Evolutionary conservation across 345 rosid species (phyloP).

Genomic region (Eucalyptus erythrocorys): DNA sequence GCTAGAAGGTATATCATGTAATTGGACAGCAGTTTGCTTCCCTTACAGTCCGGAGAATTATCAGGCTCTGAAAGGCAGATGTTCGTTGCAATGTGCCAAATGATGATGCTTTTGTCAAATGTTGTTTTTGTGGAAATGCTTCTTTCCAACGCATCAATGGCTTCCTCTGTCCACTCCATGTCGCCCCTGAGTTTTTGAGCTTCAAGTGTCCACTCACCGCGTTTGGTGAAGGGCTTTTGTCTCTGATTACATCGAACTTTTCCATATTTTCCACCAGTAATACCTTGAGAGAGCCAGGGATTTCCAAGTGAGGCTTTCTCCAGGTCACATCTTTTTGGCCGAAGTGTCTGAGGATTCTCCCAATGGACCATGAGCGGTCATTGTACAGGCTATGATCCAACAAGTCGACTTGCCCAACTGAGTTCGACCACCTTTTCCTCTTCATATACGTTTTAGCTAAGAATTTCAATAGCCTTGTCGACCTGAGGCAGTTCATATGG

Average conservation of each 20-base stretch:
- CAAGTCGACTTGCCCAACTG: neutral
- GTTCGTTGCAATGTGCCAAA: neutral
- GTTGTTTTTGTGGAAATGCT: neutral
- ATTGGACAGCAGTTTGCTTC: neutral
- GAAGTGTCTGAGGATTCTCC: neutral
- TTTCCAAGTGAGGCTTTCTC: neutral
- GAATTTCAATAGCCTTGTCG: neutral
- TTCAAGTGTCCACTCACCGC: neutral
- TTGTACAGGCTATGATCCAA: neutral
- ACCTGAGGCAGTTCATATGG: neutral
- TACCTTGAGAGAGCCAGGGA: neutral
- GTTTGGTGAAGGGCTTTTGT: neutral
- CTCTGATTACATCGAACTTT: neutral
- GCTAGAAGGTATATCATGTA: neutral
- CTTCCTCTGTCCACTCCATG: neutral
- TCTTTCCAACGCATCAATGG: neutral
- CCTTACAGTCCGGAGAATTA: neutral
- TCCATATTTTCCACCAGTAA: neutral
- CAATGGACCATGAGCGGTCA: neutral
- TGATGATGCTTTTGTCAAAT: neutral
- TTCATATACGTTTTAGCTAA: neutral
- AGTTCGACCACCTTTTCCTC: neutral
- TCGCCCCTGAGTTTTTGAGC: fast-evolving
- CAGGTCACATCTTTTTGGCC: neutral
- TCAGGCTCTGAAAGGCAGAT: neutral